A percentile compares a stretch with the other conserved stretches of the same genome.
These are phyloP conservation scores for Kazachstania sp. DNA, from an alignment of 1,139 yeast genomes.

Conservation along the genomic window DNA sequence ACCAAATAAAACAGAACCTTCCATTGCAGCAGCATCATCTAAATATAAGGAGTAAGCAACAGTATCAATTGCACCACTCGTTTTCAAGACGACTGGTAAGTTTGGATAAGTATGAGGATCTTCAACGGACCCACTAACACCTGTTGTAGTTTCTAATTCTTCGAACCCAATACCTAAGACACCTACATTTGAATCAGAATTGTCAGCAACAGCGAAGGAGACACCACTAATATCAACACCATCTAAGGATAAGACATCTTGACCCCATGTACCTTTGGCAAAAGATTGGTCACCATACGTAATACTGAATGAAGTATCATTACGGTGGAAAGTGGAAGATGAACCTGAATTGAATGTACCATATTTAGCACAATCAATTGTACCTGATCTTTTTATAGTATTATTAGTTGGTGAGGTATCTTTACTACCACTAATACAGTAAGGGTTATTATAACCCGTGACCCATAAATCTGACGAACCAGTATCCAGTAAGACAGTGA, in stretches of 20 bases:
- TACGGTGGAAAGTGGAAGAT: slow-evolving; percentile 40
- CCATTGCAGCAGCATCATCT: not conserved
- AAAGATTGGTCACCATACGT: slow-evolving; percentile 49
- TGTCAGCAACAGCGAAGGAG: slow-evolving; percentile 51
- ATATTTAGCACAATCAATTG: slow-evolving; percentile 24
- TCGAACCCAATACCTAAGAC: slow-evolving; percentile 55
- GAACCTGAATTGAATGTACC: slow-evolving; percentile 38
- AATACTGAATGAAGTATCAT: slow-evolving; percentile 40
- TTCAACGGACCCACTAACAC: slow-evolving; percentile 11
- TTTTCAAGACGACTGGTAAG: slow-evolving; percentile 36
- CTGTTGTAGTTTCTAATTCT: slow-evolving; percentile 40
- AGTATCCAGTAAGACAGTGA: slow-evolving; percentile 53
- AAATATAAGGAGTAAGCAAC: slow-evolving; percentile 48
- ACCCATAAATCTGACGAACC: slow-evolving; percentile 72
- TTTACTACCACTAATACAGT: slow-evolving; percentile 8
- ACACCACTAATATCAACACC: slow-evolving; percentile 22
- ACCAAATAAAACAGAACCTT: slow-evolving; percentile 40
- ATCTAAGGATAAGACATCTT: slow-evolving; percentile 37
- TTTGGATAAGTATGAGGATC: slow-evolving; percentile 38
- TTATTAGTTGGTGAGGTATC: not conserved
- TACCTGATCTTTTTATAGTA: not conserved
- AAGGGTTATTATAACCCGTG: slow-evolving; percentile 18
- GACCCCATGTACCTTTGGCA: slow-evolving; percentile 55
- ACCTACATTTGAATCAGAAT: slow-evolving; percentile 44
- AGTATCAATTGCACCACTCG: slow-evolving; percentile 43